Evolutionary conservation across 306 rosid species (phyloP), one percentile per base, ranked within the genome.

Genomic region (Hippophae rhamnoides): DNA sequence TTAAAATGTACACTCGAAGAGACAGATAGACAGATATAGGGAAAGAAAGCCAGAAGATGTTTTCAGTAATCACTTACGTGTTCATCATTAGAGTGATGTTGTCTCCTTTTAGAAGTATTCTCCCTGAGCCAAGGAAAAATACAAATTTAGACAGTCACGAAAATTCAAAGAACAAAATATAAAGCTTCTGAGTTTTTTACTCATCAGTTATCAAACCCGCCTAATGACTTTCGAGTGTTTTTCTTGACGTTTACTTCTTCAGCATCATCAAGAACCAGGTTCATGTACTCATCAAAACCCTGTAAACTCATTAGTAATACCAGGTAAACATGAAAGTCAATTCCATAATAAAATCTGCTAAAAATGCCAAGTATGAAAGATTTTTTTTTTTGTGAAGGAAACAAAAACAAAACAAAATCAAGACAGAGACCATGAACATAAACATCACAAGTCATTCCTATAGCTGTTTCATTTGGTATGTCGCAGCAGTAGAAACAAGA

Each of bases 41-140:
- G 54, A 41, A 25, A 1, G 51, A 57, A 62, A 61, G 60, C 10
- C 56, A 12, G 44, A 52, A 42, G 47, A 25, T n/a, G 49, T 61
- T 63, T 41, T 26, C 60, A 40, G 6, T 41, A 4, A 54, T 54
- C 26, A 80, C 90, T 81, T 75, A 85, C 96, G 90, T 64, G 63
- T 77, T 85, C 96, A 85, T 85, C 96, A 88, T 89, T 52, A 89
- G 64, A 58, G 96, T 89, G 47, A 89, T 89, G 78, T 83, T 89
- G 78, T 89, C 96, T 62, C 96, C 96, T 68, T 89, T 85, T 2
- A 89, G 94, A 54, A 89, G 88, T 48, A 89, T 85, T 82, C 96
- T 76, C 80, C 96, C 94, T 89, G 64, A 59, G 59, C 8, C 63
- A 63, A 45, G 47, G 12, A 3, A 13, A 53, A 25, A 43, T 61